phyloP scores from a whole-genome alignment of 2,329 filamentous ascomycete genomes.

The Venturia carpophila region DNA sequence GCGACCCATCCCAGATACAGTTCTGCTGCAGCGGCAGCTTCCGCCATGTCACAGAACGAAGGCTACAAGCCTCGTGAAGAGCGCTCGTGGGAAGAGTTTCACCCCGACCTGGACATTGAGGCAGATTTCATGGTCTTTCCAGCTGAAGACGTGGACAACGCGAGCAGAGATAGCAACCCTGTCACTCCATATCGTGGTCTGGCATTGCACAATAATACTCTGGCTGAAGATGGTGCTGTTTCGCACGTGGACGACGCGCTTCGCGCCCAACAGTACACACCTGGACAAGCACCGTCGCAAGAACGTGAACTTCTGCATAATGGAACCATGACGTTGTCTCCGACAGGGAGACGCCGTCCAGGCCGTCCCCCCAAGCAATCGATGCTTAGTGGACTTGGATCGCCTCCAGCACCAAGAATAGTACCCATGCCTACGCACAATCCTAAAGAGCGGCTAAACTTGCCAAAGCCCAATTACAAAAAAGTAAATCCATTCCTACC shows the following conservation, averaged over 20 bases:
- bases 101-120: conserved; percentile 89
- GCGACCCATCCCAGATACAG: conserved; percentile 60
- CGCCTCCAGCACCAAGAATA: conserved; percentile 55
- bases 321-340: conserved; percentile 33
- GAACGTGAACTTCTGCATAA: conserved; percentile 24
- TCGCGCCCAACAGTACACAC: conserved; percentile 15
- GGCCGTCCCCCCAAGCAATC: conserved; percentile 58
- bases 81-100: conserved; percentile 95
- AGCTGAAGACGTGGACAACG: conserved; percentile 78
- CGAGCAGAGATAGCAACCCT: conserved; percentile 42
- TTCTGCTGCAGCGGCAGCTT: conserved; percentile 80
- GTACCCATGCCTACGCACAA: conserved; percentile 73
- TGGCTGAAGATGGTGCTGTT: conserved; percentile 20
- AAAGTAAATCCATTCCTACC: conserved; percentile 70
- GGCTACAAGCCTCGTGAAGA: conserved; percentile 97
- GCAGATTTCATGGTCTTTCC: conserved; percentile 68
- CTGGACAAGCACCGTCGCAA: conserved; percentile 9
- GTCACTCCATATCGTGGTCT: conserved; percentile 30
- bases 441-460: conserved; percentile 68
- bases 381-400: conserved; percentile 53
- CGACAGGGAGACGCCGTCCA: conserved; percentile 37
- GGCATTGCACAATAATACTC: conserved; percentile 6
- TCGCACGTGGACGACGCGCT: conserved; percentile 15
- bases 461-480: conserved; percentile 68
- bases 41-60: conserved; percentile 81